phyloP scores from a whole-genome alignment of 768 basidiomycete genomes.

The Podaxis sp. region DNA sequence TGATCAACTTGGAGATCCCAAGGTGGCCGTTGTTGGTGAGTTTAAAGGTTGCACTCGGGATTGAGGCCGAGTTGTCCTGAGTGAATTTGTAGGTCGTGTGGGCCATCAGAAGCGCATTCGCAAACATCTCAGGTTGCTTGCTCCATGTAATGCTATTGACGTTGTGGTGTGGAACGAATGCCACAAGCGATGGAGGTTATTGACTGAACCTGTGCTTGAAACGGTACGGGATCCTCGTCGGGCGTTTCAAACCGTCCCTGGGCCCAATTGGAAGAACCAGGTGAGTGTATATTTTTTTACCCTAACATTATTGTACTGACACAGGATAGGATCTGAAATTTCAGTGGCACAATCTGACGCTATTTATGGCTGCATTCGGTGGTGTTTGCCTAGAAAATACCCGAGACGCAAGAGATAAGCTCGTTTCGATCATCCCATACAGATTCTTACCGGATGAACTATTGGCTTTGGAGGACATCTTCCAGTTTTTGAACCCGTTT shows the following conservation, averaged over 20 bases:
- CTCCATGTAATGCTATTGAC: slow-evolving; percentile 63
- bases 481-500: slow-evolving; percentile 60
- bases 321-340: slow-evolving; percentile 59
- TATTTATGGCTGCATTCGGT: slow-evolving; percentile 75
- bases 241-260: slow-evolving; percentile 25
- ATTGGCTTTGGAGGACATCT: slow-evolving; percentile 60
- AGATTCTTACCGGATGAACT: slow-evolving; percentile 69
- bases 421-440: slow-evolving; percentile 53
- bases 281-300: slow-evolving; percentile 17
- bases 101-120: slow-evolving; percentile 80
- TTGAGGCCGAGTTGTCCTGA: slow-evolving; percentile 11
- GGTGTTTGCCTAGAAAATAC: slow-evolving; percentile 44
- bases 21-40: slow-evolving; percentile 66
- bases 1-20: slow-evolving; percentile 77
- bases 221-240: slow-evolving; percentile 28
- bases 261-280: slow-evolving; percentile 27
- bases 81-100: slow-evolving; percentile 55
- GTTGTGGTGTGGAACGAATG: slow-evolving; percentile 83
- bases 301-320: neutral
- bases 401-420: slow-evolving; percentile 39
- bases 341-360: slow-evolving; percentile 84
- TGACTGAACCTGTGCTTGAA: slow-evolving; percentile 59
- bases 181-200: slow-evolving; percentile 68
- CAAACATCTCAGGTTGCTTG: slow-evolving; percentile 62
- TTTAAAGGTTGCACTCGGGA: slow-evolving; percentile 9